A percentile compares a stretch with the other conserved stretches of the same genome.
phyloP scores from a whole-genome alignment of 768 basidiomycete species.

The Imleria badia region DNA sequence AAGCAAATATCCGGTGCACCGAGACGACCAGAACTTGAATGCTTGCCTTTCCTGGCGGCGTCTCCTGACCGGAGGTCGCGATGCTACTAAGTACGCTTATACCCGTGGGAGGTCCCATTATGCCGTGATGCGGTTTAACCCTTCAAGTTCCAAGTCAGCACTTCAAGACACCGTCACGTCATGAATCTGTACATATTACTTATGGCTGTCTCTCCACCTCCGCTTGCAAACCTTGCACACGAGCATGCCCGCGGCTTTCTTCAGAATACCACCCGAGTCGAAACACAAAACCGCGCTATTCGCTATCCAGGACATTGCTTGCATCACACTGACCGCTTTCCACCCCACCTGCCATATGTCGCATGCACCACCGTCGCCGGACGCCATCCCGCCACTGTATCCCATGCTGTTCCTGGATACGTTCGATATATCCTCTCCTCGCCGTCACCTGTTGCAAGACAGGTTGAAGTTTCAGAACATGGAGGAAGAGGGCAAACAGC shows the following conservation, averaged over 20 bases:
- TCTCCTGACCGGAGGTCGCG: slow-evolving; percentile 16
- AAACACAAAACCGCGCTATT: slow-evolving; percentile 37
- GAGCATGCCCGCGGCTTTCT: slow-evolving; percentile 35
- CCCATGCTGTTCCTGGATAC: slow-evolving; percentile 43
- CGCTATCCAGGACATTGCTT: slow-evolving; percentile 28
- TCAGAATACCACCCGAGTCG: slow-evolving; percentile 34
- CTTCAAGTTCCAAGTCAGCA: slow-evolving; percentile 18
- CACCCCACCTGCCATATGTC: slow-evolving; percentile 36
- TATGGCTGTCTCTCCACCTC: slow-evolving; percentile 16
- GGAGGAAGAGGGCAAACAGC: slow-evolving; percentile 45
- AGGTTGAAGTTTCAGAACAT: slow-evolving; percentile 32
- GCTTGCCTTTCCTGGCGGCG: slow-evolving; percentile 17
- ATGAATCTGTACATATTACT: slow-evolving; percentile 26
- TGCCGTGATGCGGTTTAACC: slow-evolving; percentile 34
- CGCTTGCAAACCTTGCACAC: slow-evolving; percentile 9
- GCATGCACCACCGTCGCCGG: slow-evolving; percentile 24
- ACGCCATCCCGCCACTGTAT: slow-evolving; percentile 34
- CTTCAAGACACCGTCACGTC: slow-evolving; percentile 29
- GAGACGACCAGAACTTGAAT: neutral
- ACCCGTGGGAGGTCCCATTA: slow-evolving; percentile 28
- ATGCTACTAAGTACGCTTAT: slow-evolving; percentile 5
- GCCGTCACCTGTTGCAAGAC: slow-evolving; percentile 35
- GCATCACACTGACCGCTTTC: slow-evolving; percentile 36
- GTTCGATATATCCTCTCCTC: slow-evolving; percentile 48
- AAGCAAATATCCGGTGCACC: neutral